phyloP scores from a whole-genome alignment of 805 yeast genomes.

The Candida insectorum region DNA sequence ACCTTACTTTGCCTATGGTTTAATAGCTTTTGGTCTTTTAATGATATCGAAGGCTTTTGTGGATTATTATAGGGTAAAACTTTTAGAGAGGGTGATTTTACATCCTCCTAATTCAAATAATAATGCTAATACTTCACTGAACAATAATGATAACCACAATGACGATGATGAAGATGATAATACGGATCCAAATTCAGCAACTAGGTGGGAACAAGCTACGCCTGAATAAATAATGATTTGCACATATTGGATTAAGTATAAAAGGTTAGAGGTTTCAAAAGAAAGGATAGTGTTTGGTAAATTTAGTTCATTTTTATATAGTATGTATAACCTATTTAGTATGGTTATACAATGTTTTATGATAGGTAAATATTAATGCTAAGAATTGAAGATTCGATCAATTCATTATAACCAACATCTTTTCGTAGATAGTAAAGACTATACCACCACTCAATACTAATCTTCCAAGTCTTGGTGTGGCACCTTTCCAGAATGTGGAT shows the following conservation, averaged over 20 bases:
- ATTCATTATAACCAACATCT: slow-evolving; percentile 63
- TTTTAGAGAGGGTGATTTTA: slow-evolving; percentile 64
- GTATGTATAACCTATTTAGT: too few relatives aligned
- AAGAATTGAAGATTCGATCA: slow-evolving; percentile 11
- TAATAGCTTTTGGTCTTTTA: slow-evolving; percentile 67
- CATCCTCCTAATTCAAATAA: slow-evolving; percentile 10
- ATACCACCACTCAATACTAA: slow-evolving; percentile 93
- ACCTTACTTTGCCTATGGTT: slow-evolving; percentile 57
- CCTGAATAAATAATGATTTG: too few relatives aligned
- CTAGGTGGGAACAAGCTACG: too few relatives aligned
- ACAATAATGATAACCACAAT: neutral
- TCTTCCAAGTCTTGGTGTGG: slow-evolving; percentile 94
- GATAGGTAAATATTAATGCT: too few relatives aligned
- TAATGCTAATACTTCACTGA: slow-evolving; percentile 11
- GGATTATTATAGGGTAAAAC: slow-evolving; percentile 73
- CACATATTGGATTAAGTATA: too few relatives aligned
- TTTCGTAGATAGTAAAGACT: slow-evolving; percentile 93
- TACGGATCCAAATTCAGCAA: too few relatives aligned
- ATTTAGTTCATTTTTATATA: too few relatives aligned
- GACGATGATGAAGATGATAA: neutral
- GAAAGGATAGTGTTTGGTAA: too few relatives aligned
- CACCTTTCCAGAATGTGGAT: slow-evolving; percentile 94
- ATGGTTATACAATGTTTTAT: too few relatives aligned
- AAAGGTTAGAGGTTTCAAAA: too few relatives aligned
- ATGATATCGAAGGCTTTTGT: slow-evolving; percentile 63